Evolutionary conservation across 441 rosid species (phyloP), one percentile per base, ranked within the genome.

Genomic region (Pelargonium cotyledonis): DNA sequence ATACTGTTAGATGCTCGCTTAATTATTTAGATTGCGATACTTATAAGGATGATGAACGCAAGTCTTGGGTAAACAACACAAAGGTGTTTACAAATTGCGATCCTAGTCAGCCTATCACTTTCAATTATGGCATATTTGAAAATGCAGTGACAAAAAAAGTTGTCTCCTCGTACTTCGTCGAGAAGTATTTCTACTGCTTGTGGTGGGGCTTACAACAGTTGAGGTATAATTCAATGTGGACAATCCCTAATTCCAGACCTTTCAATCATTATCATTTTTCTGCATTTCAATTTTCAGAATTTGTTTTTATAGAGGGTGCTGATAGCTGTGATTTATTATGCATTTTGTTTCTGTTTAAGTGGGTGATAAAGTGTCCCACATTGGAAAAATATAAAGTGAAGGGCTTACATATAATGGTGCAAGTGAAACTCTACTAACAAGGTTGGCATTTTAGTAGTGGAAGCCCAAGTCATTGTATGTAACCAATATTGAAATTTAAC

Each of bases 161-260:
- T 0, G 85, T 89, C 63, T 79, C 93, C 49, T 80, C 84, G 6
- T 68, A 77, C 53, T 91, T 94, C 19, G 26, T 82, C 7, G 84
- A 84, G 79, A 91, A 89, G 82, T 91, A 88, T 77, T 87, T 88
- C 82, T 94, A 86, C 81, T 94, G 97, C 80, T 78, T 94, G 73
- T 94, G 96, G 98, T 94, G 98, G 98, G 98, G 96, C 35, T 77
- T 94, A 73, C 99, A 94, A 79, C 93, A 89, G 69, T 83, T 88
- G 75, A 94, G 97, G 98, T 91, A 82, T 65, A 70, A 62, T 61
- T 69, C 15, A 46, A 12, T 44, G 12, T 43, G 43, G 65, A 63
- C 55, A 23, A 29, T 70, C 65, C 12, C 61, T 23, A 10, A 19
- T 63, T 75, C 49, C 61, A 58, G 55, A 65, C 65, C 29, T 23